Conservation (phyloP, 1,284 basidiomycete genomes). For the Polyporus tsugae region DNA sequence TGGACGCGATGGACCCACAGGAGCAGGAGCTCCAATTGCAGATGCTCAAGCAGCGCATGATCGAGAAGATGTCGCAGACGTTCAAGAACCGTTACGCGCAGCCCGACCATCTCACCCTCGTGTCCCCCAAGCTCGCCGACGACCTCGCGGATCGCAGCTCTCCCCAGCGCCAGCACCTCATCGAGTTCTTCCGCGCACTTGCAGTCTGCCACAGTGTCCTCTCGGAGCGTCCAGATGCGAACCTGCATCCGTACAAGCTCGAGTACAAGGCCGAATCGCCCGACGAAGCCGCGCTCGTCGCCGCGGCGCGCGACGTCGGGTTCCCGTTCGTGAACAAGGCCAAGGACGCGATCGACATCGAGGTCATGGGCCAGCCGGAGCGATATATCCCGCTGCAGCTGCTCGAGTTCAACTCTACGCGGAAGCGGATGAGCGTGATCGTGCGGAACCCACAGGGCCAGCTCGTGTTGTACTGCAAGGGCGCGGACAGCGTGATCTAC, state of each 20-base stretch:
- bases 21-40: conserved; percentile 76
- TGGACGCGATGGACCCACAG: conserved; percentile 68
- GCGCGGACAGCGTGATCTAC: conserved; percentile 97
- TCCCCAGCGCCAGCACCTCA: conserved; percentile 73
- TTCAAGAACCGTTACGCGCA: conserved; percentile 94
- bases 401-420: conserved; percentile 92
- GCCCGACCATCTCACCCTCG: conserved; percentile 85
- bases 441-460: conserved; percentile 85
- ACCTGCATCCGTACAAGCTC: conserved; percentile 70
- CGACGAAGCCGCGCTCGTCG: conserved; percentile 94
- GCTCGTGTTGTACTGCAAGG: conserved; percentile 91
- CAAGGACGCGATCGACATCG: conserved; percentile 85
- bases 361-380: conserved; percentile 91
- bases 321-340: conserved; percentile 89
- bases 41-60: conserved; percentile 80
- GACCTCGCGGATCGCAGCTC: conserved; percentile 72
- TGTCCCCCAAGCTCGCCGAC: conserved; percentile 85
- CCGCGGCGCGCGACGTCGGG: conserved; percentile 90
- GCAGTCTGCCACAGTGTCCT: conserved; percentile 94
- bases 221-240: conserved; percentile 75
- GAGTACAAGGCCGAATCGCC: conserved; percentile 97
- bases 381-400: conserved; percentile 82
- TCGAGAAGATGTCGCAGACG: conserved; percentile 73
- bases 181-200: conserved; percentile 91
- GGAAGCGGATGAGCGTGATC: conserved; percentile 95